Base-by-base conservation (phyloP, 345 rosid genomes). In the Diplotaxis tenuifolia region DNA sequence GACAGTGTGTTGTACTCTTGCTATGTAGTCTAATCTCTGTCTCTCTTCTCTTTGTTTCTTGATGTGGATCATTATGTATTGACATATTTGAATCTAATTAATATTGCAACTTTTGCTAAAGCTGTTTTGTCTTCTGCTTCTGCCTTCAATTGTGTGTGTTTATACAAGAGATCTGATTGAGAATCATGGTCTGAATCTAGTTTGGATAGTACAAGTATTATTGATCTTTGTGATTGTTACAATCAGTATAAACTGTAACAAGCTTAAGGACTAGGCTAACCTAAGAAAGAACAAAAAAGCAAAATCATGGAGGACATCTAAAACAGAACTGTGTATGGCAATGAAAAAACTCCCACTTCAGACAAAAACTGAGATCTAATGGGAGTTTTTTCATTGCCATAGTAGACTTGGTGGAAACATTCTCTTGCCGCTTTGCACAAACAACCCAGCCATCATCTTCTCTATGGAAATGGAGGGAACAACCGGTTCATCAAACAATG, bases 241-340 rank as follows among this genome's bases (percentile, higher is more conserved):
- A 75, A 69, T 29, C 20, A 50, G 73, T 22, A 21, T n/a, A 5
- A 28, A 31, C 75, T 70, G 75, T 70, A n/a, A 70, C 79, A 76
- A 12, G 59, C 58, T 23, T 52, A 75, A 4, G 57, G 21, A 3
- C 57, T 68, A 25, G 28, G 12, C 73, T 75, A 68, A 53, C 27
- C 49, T 75, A 19, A 22, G 7, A 74, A 32, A 54, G 57, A 75
- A 69, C 70, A 69, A 63, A 62, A 65, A 29, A n/a, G n/a, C n/a
- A n/a, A n/a, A 71, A 64, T 54, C 20, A 16, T n/a, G 7, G 18
- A 4, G 29, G 59, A 52, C 54, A n/a, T n/a, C 49, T 70, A 91
- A 25, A 87, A 87, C 9, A 82, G 87, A 5, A 82, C 57, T 4
- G 97, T 79, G 55, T 82, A 94, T 2, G 97, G 96, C 67, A 91